These are phyloP conservation scores for Clitopilus hobsonii DNA, from an alignment of 768 basidiomycete genomes.

Conservation along the genomic window DNA sequence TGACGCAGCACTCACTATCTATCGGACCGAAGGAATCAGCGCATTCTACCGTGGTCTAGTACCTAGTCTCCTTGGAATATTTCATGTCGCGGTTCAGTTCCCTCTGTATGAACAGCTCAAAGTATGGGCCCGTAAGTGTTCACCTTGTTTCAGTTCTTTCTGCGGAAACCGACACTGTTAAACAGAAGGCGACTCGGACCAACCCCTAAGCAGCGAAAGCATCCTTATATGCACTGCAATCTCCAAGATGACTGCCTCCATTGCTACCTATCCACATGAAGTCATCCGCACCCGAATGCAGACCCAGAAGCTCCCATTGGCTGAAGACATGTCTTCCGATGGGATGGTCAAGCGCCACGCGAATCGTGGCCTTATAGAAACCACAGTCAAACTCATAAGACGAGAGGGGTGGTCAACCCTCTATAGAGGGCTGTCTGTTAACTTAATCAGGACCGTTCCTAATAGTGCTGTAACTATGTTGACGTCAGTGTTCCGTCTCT, in stretches of 20 bases:
- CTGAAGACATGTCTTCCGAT: constrained; percentile 53
- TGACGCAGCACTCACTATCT: constrained; percentile 88
- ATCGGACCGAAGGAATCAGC: constrained; percentile 76
- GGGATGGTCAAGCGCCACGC: constrained; percentile 55
- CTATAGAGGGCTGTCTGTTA: constrained; percentile 92
- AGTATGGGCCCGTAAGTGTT: constrained; percentile 70
- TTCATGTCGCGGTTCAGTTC: constrained; percentile 96
- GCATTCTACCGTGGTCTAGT: constrained; percentile 95
- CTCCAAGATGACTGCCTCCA: constrained; percentile 93
- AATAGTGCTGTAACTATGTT: constrained; percentile 95
- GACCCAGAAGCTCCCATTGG: constrained; percentile 68
- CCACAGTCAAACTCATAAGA: constrained; percentile 62
- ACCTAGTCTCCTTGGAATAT: constrained; percentile 89
- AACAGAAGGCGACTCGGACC: constrained; percentile 40
- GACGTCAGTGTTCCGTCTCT: constrained; percentile 48
- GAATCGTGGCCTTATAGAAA: constrained; percentile 67
- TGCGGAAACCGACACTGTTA: constrained; percentile 6
- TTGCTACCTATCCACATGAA: constrained; percentile 97
- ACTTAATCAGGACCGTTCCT: constrained; percentile 91
- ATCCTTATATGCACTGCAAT: constrained; percentile 90
- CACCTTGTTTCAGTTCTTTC: constrained; percentile 2
- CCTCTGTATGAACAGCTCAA: constrained; percentile 95
- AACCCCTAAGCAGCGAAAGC: constrained; percentile 49
- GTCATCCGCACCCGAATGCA: constrained; percentile 98
- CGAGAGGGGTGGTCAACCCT: constrained; percentile 88